phyloP scores from a whole-genome alignment of 2,329 filamentous ascomycete genomes.

The Lachnellula cervina region DNA sequence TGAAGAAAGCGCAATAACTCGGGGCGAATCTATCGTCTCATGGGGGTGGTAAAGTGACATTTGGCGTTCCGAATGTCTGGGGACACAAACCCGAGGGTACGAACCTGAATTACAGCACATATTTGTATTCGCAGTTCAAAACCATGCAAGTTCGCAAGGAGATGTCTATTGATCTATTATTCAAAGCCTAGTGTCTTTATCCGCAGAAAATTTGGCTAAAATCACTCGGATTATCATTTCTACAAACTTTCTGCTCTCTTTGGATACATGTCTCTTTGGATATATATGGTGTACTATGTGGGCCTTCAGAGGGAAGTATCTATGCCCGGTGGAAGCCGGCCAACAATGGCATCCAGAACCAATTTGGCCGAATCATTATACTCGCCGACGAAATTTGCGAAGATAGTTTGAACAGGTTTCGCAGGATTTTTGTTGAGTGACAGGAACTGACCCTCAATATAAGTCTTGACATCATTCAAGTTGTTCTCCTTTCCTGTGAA shows the following conservation, averaged over 20 bases:
- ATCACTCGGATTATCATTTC: too few relatives aligned
- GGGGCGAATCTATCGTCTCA: neutral
- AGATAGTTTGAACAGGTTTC: neutral
- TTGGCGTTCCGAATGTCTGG: too few relatives aligned
- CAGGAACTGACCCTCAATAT: neutral
- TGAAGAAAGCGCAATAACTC: neutral
- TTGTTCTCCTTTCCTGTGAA: constrained; percentile 49
- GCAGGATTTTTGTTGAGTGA: neutral
- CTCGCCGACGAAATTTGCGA: neutral
- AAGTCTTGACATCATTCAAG: constrained; percentile 1
- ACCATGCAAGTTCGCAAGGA: neutral
- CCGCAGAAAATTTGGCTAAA: neutral
- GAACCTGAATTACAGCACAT: neutral
- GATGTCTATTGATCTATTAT: neutral
- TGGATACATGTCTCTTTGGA: too few relatives aligned
- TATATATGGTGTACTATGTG: too few relatives aligned
- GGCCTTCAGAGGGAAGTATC: neutral
- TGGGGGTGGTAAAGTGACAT: neutral
- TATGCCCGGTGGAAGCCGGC: neutral
- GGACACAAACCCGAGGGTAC: neutral
- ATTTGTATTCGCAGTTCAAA: neutral
- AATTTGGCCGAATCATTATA: neutral
- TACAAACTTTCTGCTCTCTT: too few relatives aligned
- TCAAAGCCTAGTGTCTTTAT: neutral
- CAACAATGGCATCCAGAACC: neutral